A percentile compares a stretch with the other conserved stretches of the same genome.
These are phyloP conservation scores for Xylogone sp. DNA, from an alignment of 2,329 filamentous ascomycete species.

Conservation along the genomic window DNA sequence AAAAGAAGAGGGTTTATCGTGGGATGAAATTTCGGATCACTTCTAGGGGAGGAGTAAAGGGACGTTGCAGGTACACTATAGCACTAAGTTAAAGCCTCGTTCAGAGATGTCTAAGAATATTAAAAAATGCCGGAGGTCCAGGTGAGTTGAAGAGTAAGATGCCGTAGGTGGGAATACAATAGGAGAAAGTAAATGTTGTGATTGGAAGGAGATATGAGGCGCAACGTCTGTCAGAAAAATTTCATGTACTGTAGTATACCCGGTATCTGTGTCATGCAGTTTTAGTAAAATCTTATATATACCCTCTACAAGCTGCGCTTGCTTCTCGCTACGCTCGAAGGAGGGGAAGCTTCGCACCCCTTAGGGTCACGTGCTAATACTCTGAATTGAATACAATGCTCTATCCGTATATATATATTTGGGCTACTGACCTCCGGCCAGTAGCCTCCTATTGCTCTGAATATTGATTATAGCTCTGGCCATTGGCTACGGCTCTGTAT, in stretches of 20 bases:
- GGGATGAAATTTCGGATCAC: slow-evolving; percentile 13
- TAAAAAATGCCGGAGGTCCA: slow-evolving; percentile 11
- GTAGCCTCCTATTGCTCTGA: too few relatives aligned
- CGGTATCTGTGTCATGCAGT: too few relatives aligned
- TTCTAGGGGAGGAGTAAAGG: slow-evolving; percentile 16
- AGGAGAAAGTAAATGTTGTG: background rate
- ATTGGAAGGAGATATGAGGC: slow-evolving; percentile 2
- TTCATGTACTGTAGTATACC: background rate
- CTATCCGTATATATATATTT: too few relatives aligned
- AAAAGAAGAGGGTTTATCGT: slow-evolving; percentile 14
- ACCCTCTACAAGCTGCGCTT: too few relatives aligned
- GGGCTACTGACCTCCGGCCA: too few relatives aligned
- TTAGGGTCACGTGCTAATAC: too few relatives aligned
- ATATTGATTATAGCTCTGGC: too few relatives aligned
- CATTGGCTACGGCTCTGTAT: too few relatives aligned
- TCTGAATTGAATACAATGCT: too few relatives aligned
- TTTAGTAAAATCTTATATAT: too few relatives aligned
- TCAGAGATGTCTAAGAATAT: slow-evolving; percentile 9
- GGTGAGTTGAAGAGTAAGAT: slow-evolving; percentile 4
- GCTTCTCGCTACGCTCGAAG: too few relatives aligned
- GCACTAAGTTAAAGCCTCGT: slow-evolving; percentile 16
- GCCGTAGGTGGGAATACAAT: background rate
- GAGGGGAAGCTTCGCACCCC: too few relatives aligned
- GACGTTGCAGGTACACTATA: slow-evolving; percentile 16
- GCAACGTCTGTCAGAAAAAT: background rate